phyloP scores from a whole-genome alignment of 768 basidiomycete species.

The Xerocomellus amylosporus region DNA sequence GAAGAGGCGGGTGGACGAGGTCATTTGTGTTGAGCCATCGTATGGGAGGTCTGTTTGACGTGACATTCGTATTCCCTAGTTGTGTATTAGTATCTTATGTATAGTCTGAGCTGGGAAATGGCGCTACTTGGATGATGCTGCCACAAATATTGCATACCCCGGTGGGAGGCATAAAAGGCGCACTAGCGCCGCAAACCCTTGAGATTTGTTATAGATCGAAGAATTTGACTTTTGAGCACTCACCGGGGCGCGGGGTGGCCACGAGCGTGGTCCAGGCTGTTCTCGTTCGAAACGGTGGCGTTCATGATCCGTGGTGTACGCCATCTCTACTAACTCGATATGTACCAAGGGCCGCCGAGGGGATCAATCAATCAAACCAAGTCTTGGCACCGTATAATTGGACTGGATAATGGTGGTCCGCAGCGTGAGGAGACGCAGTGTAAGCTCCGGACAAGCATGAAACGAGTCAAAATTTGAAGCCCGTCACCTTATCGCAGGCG shows the following conservation, averaged over 20 bases:
- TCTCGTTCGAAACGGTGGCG: not conserved
- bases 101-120: not conserved
- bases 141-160: too few species aligned
- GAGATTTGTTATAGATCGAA: constrained; percentile 6
- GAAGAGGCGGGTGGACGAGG: constrained; percentile 56
- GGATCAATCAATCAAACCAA: too few species aligned
- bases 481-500: too few species aligned
- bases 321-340: too few species aligned
- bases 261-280: not conserved
- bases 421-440: too few species aligned
- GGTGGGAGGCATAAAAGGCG: not conserved
- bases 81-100: constrained; percentile 24
- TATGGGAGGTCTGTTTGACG: constrained; percentile 40
- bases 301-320: not conserved
- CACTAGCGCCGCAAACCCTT: constrained; percentile 10
- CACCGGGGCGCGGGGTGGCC: not conserved
- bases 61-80: not conserved
- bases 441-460: too few species aligned
- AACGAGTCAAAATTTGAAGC: too few species aligned
- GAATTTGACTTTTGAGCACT: constrained; percentile 12
- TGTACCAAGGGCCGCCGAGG: not conserved
- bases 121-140: not conserved
- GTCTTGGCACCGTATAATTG: too few species aligned
- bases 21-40: constrained; percentile 58
- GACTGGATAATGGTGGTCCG: too few species aligned